phyloP scores from a whole-genome alignment of 257 asterid species.

The Petunia axillaris region DNA sequence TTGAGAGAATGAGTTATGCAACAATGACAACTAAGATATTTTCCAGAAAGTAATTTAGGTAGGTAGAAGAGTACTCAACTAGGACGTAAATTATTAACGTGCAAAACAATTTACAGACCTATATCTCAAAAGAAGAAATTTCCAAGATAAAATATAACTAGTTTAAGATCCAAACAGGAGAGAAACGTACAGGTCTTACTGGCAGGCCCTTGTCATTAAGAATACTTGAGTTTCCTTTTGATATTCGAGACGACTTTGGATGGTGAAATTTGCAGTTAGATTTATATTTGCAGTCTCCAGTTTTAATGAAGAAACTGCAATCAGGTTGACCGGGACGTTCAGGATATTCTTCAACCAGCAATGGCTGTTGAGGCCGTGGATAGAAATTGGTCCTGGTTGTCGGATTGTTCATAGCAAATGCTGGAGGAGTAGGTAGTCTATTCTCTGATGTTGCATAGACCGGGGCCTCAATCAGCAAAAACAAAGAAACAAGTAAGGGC shows the following conservation, averaged over 20 bases:
- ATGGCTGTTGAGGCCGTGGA: constrained; percentile 48
- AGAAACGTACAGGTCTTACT: constrained; percentile 84
- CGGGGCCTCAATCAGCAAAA: constrained; percentile 53
- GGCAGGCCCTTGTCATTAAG: constrained; percentile 94
- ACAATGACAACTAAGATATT: neutral
- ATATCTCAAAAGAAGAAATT: neutral
- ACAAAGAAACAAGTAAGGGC: constrained; percentile 37
- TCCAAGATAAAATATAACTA: constrained; percentile 8
- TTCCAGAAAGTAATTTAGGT: neutral
- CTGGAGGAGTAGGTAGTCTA: constrained; percentile 91
- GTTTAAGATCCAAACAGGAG: constrained; percentile 7
- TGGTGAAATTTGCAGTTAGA: constrained; percentile 89
- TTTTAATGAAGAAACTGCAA: constrained; percentile 79
- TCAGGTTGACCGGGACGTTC: constrained; percentile 94
- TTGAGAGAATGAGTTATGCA: neutral
- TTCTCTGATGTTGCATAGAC: constrained; percentile 68
- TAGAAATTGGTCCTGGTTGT: constrained; percentile 53
- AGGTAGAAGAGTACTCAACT: neutral
- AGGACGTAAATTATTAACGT: neutral
- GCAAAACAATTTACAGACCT: neutral
- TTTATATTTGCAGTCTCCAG: constrained; percentile 89
- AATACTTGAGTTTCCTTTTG: constrained; percentile 45
- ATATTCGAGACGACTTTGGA: constrained; percentile 56
- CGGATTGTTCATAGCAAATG: constrained; percentile 64
- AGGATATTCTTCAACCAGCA: constrained; percentile 66